These are phyloP conservation scores for Gleditsia sinensis DNA, from an alignment of 306 rosid genomes.

Conservation along the genomic window DNA sequence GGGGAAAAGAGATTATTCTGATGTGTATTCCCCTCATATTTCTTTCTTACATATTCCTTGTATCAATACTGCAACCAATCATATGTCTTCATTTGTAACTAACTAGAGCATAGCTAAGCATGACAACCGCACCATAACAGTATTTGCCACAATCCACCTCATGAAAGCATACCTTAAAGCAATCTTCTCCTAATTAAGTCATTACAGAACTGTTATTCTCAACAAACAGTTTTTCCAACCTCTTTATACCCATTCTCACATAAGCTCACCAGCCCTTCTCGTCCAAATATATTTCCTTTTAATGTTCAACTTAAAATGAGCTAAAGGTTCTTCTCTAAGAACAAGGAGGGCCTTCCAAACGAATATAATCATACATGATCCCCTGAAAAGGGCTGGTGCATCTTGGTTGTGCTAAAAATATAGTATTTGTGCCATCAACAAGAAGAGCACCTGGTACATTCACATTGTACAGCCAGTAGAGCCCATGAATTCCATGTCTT, in stretches of 20 bases:
- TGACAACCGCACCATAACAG: neutral
- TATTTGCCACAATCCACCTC: neutral
- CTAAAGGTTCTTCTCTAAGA: conserved; percentile 26
- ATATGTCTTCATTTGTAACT: neutral
- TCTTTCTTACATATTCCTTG: neutral
- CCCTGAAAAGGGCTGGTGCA: conserved; percentile 37
- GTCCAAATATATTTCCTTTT: conserved; percentile 8
- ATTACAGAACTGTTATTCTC: neutral
- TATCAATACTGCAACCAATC: neutral
- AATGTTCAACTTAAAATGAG: conserved; percentile 19
- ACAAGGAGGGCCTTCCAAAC: conserved; percentile 65
- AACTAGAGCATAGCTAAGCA: neutral
- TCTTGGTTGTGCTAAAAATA: conserved; percentile 55
- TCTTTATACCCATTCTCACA: neutral
- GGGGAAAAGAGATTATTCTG: too few relatives aligned
- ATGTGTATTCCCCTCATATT: too few relatives aligned
- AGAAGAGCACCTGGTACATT: conserved; percentile 33
- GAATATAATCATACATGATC: conserved; percentile 61
- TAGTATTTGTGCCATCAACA: conserved; percentile 38
- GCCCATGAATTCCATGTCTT: conserved; percentile 66
- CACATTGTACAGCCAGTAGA: conserved; percentile 50
- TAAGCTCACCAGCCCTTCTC: too few relatives aligned
- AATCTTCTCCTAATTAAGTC: neutral
- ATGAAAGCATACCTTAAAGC: neutral
- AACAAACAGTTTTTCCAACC: neutral